Base-by-base conservation (phyloP, 306 rosid genomes). In the Coriaria nepalensis region DNA sequence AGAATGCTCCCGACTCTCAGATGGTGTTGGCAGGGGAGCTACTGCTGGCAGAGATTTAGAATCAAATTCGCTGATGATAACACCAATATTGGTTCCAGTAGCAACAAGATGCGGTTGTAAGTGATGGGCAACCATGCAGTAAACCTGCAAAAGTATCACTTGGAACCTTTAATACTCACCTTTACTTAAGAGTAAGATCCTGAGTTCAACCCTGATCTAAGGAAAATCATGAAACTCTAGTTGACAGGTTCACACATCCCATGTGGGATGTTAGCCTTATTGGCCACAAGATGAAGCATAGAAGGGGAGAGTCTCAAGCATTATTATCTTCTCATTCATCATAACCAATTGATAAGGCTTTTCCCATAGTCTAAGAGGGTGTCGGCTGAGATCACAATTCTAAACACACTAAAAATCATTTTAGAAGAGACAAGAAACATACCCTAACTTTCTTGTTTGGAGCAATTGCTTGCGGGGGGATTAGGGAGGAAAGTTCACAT, bases 41-140 rank as follows among this genome's bases (percentile, higher is more conserved):
- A 81, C 86, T 52, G 98, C 82, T 49, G 98, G 98, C 65, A 92
- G 96, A 61, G 98, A 92, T 76, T 81, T 82, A 43, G 98, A 44
- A 67, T 92, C 98, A 79, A 92, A 83, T 73, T 92, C 98, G 13
- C 96, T 73, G 67, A 92, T 71, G 35, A 92, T 78, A 65, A 92
- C 85, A 68, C 98, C 98, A 53, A 82, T 73, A 67, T 85, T 92
- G 81, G 96, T 82, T 67, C 98, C 98, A 68, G 79, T 76, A 68
- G 98, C 98, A 68, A 92, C 98, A 63, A 92, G 82, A 70, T 92
- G 98, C 43, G 98, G 94, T 64, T 85, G 98, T 75, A 85, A 63
- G 61, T 93, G 58, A 69, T 92, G 98, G 36, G 93, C 87, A 32
- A 74, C 81, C 98, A 92, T 92, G 64, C 98, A 92, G 63, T 82